These are phyloP conservation scores for Hygrophila difformis DNA, from an alignment of 257 asterid genomes.

Conservation along the genomic window DNA sequence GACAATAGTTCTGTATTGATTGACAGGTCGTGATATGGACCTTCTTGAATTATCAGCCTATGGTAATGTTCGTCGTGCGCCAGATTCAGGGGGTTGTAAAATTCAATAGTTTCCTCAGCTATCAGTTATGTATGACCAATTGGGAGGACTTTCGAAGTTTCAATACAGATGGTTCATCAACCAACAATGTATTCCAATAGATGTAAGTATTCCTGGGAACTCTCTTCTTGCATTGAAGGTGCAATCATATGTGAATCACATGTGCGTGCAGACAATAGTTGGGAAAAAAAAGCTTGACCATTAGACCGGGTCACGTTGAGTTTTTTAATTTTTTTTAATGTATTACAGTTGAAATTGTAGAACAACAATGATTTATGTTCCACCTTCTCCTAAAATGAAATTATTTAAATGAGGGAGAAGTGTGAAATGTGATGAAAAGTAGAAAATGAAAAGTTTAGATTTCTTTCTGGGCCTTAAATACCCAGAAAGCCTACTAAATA, in stretches of 20 bases:
- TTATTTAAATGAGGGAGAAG: no score
- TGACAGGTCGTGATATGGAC: slow-evolving; percentile 92
- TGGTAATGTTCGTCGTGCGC: slow-evolving; percentile 67
- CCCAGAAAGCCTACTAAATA: background rate
- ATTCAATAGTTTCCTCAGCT: slow-evolving; percentile 63
- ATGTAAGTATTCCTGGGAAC: slow-evolving; percentile 5
- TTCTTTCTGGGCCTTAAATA: no score
- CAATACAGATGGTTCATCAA: slow-evolving; percentile 1
- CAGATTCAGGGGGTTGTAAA: slow-evolving; percentile 77
- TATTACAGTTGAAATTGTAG: no score
- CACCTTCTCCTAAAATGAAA: no score
- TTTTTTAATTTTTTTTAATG: no score
- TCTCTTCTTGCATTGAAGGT: background rate
- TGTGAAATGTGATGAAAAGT: no score
- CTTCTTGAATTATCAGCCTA: slow-evolving; percentile 84
- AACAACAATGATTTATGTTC: no score
- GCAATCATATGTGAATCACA: background rate
- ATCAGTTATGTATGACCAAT: no score
- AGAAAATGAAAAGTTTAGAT: no score
- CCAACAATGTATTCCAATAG: slow-evolving; percentile 5
- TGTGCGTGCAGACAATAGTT: background rate
- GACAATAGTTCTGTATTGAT: background rate
- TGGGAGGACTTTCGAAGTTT: no score
- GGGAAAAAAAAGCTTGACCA: background rate
- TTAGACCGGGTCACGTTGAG: no score